Percentiles rank a stretch among this genome's conserved stretches.
These are phyloP conservation scores for Coccomyxa sp. DNA, from an alignment of 139 green algal genomes.

Conservation along the genomic window DNA sequence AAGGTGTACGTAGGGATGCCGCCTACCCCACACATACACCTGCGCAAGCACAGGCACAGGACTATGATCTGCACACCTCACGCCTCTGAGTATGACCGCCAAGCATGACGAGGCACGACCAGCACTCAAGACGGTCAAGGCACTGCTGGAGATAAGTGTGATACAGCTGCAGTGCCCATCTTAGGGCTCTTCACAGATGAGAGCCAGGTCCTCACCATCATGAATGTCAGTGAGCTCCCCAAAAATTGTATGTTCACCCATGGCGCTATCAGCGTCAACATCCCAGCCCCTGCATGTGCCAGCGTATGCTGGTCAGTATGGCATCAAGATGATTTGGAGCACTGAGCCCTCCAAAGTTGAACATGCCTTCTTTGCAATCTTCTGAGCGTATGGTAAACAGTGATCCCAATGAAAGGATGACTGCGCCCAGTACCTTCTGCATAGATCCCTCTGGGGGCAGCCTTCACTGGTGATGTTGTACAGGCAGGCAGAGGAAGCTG, in stretches of 20 bases:
- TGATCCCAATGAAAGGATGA: no score
- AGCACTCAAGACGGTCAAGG: no score
- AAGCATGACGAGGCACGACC: no score
- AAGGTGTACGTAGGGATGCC: constrained; percentile 90
- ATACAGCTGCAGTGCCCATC: no score
- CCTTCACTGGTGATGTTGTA: no score
- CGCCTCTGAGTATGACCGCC: no score
- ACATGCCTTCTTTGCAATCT: neutral
- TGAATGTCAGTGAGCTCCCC: constrained; percentile 94
- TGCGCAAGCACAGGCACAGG: constrained; percentile 10
- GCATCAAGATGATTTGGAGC: neutral
- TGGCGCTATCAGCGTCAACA: constrained; percentile 77
- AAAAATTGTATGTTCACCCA: constrained; percentile 97
- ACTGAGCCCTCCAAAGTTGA: neutral
- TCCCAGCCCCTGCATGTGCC: constrained; percentile 46
- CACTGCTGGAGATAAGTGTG: no score
- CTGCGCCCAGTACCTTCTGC: no score
- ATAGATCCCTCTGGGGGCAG: neutral
- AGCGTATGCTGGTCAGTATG: no score
- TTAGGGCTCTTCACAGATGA: no score
- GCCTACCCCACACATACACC: constrained; percentile 96
- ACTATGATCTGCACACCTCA: no score
- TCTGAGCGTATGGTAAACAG: neutral
- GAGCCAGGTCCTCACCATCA: constrained; percentile 81
- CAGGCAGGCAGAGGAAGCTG: no score